Conservation (phyloP, 306 rosid species). For the Rosa lucieae region DNA sequence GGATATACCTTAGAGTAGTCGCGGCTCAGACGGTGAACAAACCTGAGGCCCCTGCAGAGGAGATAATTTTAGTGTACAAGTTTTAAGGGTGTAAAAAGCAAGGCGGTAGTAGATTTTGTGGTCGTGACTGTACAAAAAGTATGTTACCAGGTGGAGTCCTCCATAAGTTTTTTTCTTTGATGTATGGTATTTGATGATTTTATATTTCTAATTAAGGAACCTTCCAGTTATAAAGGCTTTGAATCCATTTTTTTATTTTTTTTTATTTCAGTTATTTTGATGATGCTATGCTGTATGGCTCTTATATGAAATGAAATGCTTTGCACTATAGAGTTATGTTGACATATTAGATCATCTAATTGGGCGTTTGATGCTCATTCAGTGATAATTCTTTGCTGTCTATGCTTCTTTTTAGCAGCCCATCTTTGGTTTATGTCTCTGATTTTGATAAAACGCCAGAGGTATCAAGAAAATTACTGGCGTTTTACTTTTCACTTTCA, state of each 20-base stretch:
- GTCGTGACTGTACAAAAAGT: conserved; percentile 48
- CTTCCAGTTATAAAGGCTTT: not conserved
- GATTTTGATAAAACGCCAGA: not conserved
- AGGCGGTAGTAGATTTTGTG: conserved; percentile 38
- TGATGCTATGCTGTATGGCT: not conserved
- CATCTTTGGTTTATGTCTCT: not conserved
- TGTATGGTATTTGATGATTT: conserved; percentile 23
- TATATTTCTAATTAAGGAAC: conserved; percentile 25
- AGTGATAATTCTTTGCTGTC: not conserved
- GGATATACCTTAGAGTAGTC: conserved; percentile 50
- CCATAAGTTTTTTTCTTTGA: conserved; percentile 8
- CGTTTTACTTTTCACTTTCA: not conserved
- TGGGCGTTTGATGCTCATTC: not conserved
- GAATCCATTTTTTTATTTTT: not conserved
- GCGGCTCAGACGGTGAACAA: conserved; percentile 41
- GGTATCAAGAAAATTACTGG: not conserved
- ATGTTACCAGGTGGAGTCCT: conserved; percentile 34
- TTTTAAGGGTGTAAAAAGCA: conserved; percentile 50
- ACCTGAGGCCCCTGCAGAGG: conserved; percentile 41
- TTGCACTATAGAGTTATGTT: not conserved
- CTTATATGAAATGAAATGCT: not conserved
- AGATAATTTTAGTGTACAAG: conserved; percentile 44
- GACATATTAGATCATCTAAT: not conserved
- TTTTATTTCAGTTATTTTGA: not conserved
- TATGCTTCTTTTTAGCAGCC: not conserved